Base-by-base conservation (phyloP, 345 rosid species). In the Melaleuca alternifolia region DNA sequence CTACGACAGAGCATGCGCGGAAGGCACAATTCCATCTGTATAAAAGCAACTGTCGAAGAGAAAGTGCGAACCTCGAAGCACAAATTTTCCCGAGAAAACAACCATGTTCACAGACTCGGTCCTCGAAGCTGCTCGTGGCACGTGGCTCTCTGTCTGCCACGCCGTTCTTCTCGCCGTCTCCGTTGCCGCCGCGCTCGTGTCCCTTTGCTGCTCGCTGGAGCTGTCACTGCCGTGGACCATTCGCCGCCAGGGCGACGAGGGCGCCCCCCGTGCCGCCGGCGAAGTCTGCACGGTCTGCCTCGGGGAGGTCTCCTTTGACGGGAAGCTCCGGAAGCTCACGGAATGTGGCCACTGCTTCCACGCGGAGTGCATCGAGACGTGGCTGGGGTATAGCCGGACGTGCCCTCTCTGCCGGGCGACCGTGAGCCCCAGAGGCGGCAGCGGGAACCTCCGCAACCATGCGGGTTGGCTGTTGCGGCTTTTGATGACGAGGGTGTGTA, bases 341-440 rank as follows among this genome's bases (percentile, higher is more conserved):
- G 77, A 79, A 16, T 87, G 89, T 9, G 71, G 77, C 21, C 89
- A 87, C 56, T 84, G 79, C 83, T 87, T 84, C 86, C 89, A 87
- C 52, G 61, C n/a, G 41, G 89, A 56, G 85, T 87, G 89, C 79
- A 23, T 84, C 65, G 84, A 85, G 10, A 57, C 59, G 85, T 87
- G 89, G 89, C 84, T 87, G 50, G 51, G 10, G 61, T 50, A 23
- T 50, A 48, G 61, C 50, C 71, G 84, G 48, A 51, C 61, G 16
- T 87, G 89, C 85, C 89, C 86, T 18, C 75, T 84, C 53, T 87
- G 89, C 52, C 75, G 86, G 50, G 51, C 37, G 5, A 20, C 52
- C 11, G 84, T 61, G 16, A 61, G n/a, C 14, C 3, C 18, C n/a
- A 26, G 65, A 33, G 50, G 82, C 59, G 12, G n/a, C 24, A 0